Evolutionary conservation across 2,329 filamentous ascomycete genomes (phyloP).

Genomic region (Onygena corvina): DNA sequence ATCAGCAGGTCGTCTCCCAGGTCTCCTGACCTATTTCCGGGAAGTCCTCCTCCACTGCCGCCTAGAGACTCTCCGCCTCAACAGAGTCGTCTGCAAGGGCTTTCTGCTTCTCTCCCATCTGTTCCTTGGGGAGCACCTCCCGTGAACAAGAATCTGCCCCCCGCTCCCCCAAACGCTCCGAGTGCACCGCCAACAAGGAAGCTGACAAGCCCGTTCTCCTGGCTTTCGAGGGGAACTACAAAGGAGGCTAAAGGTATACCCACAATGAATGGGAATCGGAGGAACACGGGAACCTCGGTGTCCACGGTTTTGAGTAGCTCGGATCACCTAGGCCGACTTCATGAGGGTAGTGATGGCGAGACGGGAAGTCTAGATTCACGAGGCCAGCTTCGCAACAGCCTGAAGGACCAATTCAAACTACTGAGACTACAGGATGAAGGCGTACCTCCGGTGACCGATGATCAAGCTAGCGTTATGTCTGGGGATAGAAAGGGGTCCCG

Average conservation of each 20-base stretch:
- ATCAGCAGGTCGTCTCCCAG: background rate
- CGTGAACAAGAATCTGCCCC: constrained; percentile 26
- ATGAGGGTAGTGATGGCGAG: constrained; percentile 52
- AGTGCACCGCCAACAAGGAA: constrained; percentile 47
- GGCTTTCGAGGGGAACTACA: constrained; percentile 58
- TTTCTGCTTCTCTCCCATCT: constrained; percentile 59
- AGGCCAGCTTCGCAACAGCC: constrained; percentile 47
- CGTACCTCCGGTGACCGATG: constrained; percentile 44
- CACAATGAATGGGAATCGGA: constrained; percentile 38
- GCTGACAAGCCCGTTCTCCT: constrained; percentile 76
- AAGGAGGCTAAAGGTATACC: constrained; percentile 49
- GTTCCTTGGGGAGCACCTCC: constrained; percentile 58
- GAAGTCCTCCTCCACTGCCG: constrained; percentile 22
- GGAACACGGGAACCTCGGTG: constrained; percentile 70
- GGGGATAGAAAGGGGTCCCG: constrained; percentile 31
- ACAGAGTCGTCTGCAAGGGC: constrained; percentile 39
- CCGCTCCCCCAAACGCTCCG: constrained; percentile 27
- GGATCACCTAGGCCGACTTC: constrained; percentile 64
- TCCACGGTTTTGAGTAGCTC: constrained; percentile 68
- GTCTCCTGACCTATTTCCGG: constrained; percentile 8
- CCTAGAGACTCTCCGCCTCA: constrained; percentile 26
- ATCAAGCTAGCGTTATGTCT: constrained; percentile 40
- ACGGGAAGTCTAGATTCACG: constrained; percentile 36
- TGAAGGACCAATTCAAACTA: constrained; percentile 68
- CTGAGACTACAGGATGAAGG: constrained; percentile 64